phyloP scores from a whole-genome alignment of 345 rosid species.

The Sisymbrium altissimum region DNA sequence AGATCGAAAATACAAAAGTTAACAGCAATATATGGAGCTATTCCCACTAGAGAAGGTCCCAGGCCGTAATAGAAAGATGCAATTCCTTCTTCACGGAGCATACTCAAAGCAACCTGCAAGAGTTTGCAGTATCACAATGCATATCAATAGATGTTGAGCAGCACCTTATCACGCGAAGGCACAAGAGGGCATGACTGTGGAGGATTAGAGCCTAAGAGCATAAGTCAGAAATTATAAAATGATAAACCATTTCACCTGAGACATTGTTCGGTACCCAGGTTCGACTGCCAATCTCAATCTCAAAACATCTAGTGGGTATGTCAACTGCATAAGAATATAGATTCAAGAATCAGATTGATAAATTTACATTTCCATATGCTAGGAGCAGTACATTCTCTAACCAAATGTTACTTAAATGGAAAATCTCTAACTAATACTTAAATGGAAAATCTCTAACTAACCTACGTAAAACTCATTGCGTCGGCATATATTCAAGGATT shows the following conservation, averaged over 20 bases:
- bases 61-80: constrained; percentile 88
- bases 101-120: constrained; percentile 83
- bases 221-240: background rate
- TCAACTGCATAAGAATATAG: constrained; percentile 47
- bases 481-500: background rate
- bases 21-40: constrained; percentile 95
- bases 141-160: no score
- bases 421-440: background rate
- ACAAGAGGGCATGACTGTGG: background rate
- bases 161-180: no score
- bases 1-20: constrained; percentile 92
- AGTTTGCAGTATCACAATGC: no score
- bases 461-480: background rate
- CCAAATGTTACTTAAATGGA: background rate
- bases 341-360: constrained; percentile 1
- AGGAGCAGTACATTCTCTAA: background rate
- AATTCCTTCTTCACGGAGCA: constrained; percentile 92
- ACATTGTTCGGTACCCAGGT: constrained; percentile 80
- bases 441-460: no score
- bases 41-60: constrained; percentile 90
- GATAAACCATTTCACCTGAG: constrained; percentile 53
- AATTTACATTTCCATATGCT: background rate
- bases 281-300: constrained; percentile 92
- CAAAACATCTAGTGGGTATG: constrained; percentile 95
- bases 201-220: background rate